Conservation (phyloP, 1,284 basidiomycete species). For the Wallemia hederae region DNA sequence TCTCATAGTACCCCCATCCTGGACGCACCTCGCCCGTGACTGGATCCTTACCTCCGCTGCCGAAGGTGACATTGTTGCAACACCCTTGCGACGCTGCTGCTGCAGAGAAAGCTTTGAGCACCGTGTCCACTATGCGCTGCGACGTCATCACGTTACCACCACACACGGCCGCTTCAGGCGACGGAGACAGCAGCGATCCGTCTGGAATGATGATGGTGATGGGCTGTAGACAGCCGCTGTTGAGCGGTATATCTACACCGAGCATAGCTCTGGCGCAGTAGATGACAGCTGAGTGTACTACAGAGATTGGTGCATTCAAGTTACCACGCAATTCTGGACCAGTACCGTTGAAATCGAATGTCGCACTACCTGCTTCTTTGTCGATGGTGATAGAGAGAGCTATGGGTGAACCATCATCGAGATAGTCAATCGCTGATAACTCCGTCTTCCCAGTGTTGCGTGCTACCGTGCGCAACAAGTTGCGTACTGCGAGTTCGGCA, state of each 20-base stretch:
- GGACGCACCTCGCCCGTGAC: slow-evolving; percentile 35
- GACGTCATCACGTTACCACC: slow-evolving; percentile 78
- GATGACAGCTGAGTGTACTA: slow-evolving; percentile 74
- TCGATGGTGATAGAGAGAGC: slow-evolving; percentile 39
- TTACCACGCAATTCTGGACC: slow-evolving; percentile 70
- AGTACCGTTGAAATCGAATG: slow-evolving; percentile 72
- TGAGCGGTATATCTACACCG: slow-evolving; percentile 68
- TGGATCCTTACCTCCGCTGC: slow-evolving; percentile 54
- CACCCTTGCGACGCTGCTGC: slow-evolving; percentile 82
- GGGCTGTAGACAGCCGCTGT: slow-evolving; percentile 56
- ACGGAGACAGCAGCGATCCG: slow-evolving; percentile 51
- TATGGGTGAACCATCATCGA: slow-evolving; percentile 66
- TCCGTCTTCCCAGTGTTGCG: slow-evolving; percentile 32
- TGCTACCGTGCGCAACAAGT: slow-evolving; percentile 47
- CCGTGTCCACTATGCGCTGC: slow-evolving; percentile 81
- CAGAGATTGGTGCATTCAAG: slow-evolving; percentile 60
- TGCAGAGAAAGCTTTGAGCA: slow-evolving; percentile 60
- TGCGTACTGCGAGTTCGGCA: slow-evolving; percentile 64
- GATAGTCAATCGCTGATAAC: slow-evolving; percentile 41
- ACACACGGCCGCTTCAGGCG: slow-evolving; percentile 61
- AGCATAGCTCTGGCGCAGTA: slow-evolving; percentile 87
- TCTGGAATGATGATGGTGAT: slow-evolving; percentile 36
- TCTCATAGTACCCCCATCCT: slow-evolving; percentile 94
- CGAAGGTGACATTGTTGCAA: slow-evolving; percentile 66
- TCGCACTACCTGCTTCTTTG: slow-evolving; percentile 40